Evolutionary conservation across 345 rosid genomes (phyloP).

Genomic region (Balakata baccata): DNA sequence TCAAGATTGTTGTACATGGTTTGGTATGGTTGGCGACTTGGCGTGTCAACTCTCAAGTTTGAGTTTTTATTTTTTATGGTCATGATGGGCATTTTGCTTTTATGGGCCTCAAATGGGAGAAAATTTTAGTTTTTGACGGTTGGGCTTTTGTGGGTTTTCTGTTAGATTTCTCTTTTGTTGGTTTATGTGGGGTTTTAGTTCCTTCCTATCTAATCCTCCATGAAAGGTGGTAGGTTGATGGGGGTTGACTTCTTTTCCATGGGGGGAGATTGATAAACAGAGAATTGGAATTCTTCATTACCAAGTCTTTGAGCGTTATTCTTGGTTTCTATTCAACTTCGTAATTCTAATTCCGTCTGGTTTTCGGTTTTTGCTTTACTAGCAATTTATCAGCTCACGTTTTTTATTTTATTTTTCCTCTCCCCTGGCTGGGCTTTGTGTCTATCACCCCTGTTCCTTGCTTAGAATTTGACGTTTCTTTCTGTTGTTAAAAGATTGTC

Average conservation of each 20-base stretch:
- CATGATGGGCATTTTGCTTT: slow-evolving; percentile 31
- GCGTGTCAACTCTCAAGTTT: slow-evolving; percentile 12
- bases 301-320: slow-evolving; percentile 21
- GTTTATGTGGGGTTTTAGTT: slow-evolving; percentile 9
- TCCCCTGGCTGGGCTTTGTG: too few species aligned
- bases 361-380: neutral
- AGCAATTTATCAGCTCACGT: slow-evolving; percentile 12
- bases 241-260: slow-evolving; percentile 67
- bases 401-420: slow-evolving; percentile 7
- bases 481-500: neutral
- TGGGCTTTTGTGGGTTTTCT: slow-evolving; percentile 32
- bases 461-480: slow-evolving; percentile 12
- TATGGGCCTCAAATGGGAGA: slow-evolving; percentile 22
- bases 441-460: slow-evolving; percentile 22
- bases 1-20: slow-evolving; percentile 27
- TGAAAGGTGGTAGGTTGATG: slow-evolving; percentile 78
- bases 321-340: slow-evolving; percentile 18
- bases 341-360: slow-evolving; percentile 1
- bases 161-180: slow-evolving; percentile 17
- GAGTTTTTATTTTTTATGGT: slow-evolving; percentile 6
- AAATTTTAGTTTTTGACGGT: slow-evolving; percentile 13
- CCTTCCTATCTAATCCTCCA: slow-evolving; percentile 31
- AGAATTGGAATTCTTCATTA: slow-evolving; percentile 20
- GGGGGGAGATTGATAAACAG: neutral
- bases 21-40: slow-evolving; percentile 3